A percentile compares a stretch with the other conserved stretches of the same genome.
Conservation (phyloP, 306 rosid species). For the Casuarina cunninghamiana region DNA sequence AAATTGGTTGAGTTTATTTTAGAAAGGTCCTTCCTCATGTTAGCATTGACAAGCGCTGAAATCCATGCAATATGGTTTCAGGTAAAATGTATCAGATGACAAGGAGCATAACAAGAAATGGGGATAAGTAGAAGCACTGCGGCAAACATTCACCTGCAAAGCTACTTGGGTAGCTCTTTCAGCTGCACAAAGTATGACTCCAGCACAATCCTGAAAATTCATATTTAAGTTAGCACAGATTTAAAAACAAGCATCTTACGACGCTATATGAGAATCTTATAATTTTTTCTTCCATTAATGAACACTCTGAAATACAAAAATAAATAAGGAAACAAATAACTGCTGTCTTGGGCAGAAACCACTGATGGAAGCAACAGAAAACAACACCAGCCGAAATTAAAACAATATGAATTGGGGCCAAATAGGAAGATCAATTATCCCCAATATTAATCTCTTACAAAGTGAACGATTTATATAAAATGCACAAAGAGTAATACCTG, state of each 20-base stretch:
- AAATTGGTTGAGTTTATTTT: too few relatives aligned
- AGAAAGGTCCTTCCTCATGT: too few relatives aligned
- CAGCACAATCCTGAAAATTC: constrained; percentile 88
- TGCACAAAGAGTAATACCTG: background rate
- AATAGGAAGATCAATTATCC: background rate
- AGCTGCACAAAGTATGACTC: constrained; percentile 81
- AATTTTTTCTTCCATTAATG: background rate
- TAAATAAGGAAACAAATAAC: background rate
- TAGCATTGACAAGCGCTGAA: too few relatives aligned
- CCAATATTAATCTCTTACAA: background rate
- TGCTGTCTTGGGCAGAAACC: background rate
- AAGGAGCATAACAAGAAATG: background rate
- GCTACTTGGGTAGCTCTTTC: constrained; percentile 97
- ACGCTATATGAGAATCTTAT: background rate
- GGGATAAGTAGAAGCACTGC: background rate
- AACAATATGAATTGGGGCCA: background rate
- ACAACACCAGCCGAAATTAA: background rate
- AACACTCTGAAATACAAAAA: background rate
- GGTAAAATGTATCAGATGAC: background rate
- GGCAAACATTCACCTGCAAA: constrained; percentile 58
- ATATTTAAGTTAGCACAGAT: constrained; percentile 12
- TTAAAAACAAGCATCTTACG: background rate
- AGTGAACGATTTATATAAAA: background rate
- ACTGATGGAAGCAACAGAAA: background rate
- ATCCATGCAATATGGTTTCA: background rate